A percentile compares a stretch with the other conserved stretches of the same genome.
Evolutionary conservation across 176 grass and related monocot genomes (phyloP).

Genomic region (Musa beccarii): DNA sequence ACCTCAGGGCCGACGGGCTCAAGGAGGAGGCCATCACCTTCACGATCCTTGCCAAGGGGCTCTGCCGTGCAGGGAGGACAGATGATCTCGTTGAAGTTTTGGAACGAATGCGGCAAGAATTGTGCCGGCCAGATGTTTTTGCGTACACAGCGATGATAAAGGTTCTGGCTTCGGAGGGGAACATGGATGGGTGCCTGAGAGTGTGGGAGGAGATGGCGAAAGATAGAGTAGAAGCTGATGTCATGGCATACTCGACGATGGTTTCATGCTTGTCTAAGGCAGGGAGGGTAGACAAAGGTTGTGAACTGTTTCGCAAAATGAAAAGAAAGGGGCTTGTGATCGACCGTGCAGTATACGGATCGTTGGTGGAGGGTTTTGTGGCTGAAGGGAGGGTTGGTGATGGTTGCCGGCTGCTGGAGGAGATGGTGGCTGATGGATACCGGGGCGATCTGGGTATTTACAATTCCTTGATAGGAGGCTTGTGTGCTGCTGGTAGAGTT

Average conservation of each 20-base stretch:
- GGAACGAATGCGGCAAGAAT: conserved; percentile 38
- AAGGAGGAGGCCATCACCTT: conserved; percentile 61
- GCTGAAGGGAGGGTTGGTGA: conserved; percentile 34
- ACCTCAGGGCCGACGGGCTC: conserved; percentile 31
- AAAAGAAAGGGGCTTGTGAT: conserved; percentile 54
- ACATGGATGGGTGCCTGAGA: conserved; percentile 64
- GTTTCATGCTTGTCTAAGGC: conserved; percentile 49
- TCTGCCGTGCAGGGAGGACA: conserved; percentile 33
- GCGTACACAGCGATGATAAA: conserved; percentile 73
- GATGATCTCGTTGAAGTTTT: conserved; percentile 49
- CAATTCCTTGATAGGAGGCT: conserved; percentile 60
- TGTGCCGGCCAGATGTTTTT: conserved; percentile 68
- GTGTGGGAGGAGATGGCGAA: conserved; percentile 78
- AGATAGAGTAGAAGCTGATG: conserved; percentile 48
- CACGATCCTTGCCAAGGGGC: conserved; percentile 51
- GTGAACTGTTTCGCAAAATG: conserved; percentile 56
- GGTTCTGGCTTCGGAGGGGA: conserved; percentile 46
- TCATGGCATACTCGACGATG: conserved; percentile 62
- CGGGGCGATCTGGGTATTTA: conserved; percentile 56
- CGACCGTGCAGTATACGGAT: conserved; percentile 49
- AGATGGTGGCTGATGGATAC: conserved; percentile 68
- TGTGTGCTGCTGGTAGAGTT: conserved; percentile 50
- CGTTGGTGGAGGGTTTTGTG: conserved; percentile 52
- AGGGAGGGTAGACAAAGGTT: conserved; percentile 50
- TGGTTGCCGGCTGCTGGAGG: conserved; percentile 62